Base-by-base conservation (phyloP, 1,284 basidiomycete genomes). In the Rhodotorula sp. region DNA sequence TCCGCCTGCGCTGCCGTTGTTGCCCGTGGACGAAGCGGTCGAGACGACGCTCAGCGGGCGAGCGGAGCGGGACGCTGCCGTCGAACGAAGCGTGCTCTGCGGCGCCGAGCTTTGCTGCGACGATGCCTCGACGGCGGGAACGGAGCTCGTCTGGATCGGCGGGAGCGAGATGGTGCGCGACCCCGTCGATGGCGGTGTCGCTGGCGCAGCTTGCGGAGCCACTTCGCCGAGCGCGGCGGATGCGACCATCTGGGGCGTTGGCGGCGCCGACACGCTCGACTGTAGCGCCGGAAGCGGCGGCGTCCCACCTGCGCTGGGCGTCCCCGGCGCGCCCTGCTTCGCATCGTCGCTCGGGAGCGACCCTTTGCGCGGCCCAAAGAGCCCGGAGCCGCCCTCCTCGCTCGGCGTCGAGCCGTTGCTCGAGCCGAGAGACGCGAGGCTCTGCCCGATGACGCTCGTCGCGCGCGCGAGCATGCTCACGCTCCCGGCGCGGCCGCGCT, bases 391-490 rank as follows among this genome's bases (percentile, higher is more conserved):
- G 55, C 34, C 10, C 62, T 49, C 55, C 46, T 27, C n/a, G 41
- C 12, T 49, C 55, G 25, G 55, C 66, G 54, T 34, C 34, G 34
- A 34, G 34, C 34, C 34, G 34, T 34, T 34, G 34, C 82, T 90
- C 93, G 71, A 88, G 83, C 34, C 44, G 9, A 63, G 19, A 7
- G 41, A 21, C 57, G 91, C 90, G 14, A 93, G 82, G 1, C 90
- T 90, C 10, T 89, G 89, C 77, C 91, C 90, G 7, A 93, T 78
- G 0, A 82, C 92, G 0, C 92, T 94, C 0, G 92, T 94, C 0
- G 92, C 93, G 10, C 93, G 88, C 77, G 96, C 93, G 84, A 97
- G 90, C 81, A 97, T 95, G 79, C 90, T 94, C 66, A 96, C 90
- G 34, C 66, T 67, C 3, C 70, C 66, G 2, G 94, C 9, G 91